A percentile compares a stretch with the other conserved stretches of the same genome.
phyloP scores from a whole-genome alignment of 75 land plant genomes.

The Sequoia sempervirens region DNA sequence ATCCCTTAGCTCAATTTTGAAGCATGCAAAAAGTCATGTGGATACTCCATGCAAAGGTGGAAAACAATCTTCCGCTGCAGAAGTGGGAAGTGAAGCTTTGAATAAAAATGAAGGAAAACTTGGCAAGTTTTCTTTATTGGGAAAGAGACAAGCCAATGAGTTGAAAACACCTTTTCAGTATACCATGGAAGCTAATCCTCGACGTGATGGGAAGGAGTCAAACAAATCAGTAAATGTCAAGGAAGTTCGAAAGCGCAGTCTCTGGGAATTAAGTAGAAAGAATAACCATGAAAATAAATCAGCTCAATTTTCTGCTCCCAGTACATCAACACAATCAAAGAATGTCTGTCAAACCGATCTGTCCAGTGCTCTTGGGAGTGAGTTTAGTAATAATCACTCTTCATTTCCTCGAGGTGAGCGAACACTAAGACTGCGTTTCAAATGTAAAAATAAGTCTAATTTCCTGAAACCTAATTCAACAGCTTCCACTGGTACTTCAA shows the following conservation, averaged over 20 bases:
- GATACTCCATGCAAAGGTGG: background rate
- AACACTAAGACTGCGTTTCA: constrained; percentile 17
- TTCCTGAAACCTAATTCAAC: constrained; percentile 4
- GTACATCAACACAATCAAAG: constrained; percentile 1
- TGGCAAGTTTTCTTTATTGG: background rate
- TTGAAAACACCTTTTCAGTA: background rate
- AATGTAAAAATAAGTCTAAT: background rate
- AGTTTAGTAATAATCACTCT: background rate
- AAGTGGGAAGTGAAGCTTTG: constrained; percentile 5
- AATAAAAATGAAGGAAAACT: constrained; percentile 6
- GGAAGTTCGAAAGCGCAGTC: constrained; percentile 51
- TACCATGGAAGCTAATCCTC: background rate
- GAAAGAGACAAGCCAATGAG: constrained; percentile 3
- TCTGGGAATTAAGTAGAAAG: constrained; percentile 36
- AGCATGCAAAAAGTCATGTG: constrained; percentile 19
- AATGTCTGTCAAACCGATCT: background rate
- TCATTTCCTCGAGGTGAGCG: constrained; percentile 26
- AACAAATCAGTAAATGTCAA: constrained; percentile 5
- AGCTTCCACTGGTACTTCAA: background rate
- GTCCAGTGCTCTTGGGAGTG: background rate
- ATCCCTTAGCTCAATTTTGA: constrained; percentile 44
- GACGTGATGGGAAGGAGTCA: background rate
- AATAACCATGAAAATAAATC: constrained; percentile 6
- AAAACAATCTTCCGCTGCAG: constrained; percentile 7
- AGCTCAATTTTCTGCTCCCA: background rate